Evolutionary conservation across 495 filamentous ascomycete species (phyloP).

Genomic region (Hypomontagnella submonticulosa): DNA sequence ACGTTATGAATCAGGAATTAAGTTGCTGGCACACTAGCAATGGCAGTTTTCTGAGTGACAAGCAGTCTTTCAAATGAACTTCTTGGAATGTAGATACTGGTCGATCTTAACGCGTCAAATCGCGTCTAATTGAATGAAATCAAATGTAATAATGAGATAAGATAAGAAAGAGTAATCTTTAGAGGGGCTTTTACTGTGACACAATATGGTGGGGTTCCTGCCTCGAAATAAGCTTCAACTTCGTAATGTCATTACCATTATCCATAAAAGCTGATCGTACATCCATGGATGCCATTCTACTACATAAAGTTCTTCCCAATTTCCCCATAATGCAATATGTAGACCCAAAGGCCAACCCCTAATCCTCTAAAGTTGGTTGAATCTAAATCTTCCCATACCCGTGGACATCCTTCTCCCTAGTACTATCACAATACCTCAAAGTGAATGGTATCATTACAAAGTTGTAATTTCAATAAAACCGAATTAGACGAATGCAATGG

Average conservation of each 20-base stretch:
- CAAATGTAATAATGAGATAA: slow-evolving; percentile 26
- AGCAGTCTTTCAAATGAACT: too few relatives aligned
- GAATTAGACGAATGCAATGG: not conserved
- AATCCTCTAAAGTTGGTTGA: too few relatives aligned
- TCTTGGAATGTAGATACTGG: not conserved
- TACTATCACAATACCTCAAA: not conserved
- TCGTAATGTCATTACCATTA: slow-evolving; percentile 25
- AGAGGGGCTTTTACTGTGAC: not conserved
- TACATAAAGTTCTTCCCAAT: not conserved
- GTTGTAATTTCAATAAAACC: not conserved
- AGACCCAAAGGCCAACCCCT: too few relatives aligned
- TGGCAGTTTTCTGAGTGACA: too few relatives aligned
- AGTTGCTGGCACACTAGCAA: not conserved
- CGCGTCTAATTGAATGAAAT: slow-evolving; percentile 23
- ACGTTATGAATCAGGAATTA: not conserved
- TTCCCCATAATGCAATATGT: not conserved
- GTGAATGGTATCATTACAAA: slow-evolving; percentile 20
- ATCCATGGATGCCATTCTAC: not conserved
- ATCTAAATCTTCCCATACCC: not conserved
- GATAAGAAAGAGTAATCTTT: not conserved
- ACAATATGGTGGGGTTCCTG: slow-evolving; percentile 4
- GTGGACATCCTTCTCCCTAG: not conserved
- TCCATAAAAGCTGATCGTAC: slow-evolving; percentile 1
- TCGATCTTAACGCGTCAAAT: slow-evolving; percentile 21
- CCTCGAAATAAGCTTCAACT: slow-evolving; percentile 1